Evolutionary conservation across 192 early-diverging fungal genomes (phyloP).

Genomic region (Gryganskiella cystojenkinii): DNA sequence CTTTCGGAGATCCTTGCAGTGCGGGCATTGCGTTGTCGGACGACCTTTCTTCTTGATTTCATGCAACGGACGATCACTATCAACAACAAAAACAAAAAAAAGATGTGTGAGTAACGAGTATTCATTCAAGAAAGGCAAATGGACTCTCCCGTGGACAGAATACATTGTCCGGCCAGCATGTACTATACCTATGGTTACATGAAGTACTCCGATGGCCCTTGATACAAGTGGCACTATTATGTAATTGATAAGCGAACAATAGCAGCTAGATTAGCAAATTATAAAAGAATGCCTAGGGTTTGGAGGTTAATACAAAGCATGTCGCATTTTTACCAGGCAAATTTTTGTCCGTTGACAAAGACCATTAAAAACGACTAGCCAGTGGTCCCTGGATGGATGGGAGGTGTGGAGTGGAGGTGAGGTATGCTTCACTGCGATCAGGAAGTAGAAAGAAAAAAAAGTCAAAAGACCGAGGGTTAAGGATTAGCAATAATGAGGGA

Average conservation of each 20-base stretch:
- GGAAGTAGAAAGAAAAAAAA: too few species aligned
- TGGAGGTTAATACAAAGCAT: neutral
- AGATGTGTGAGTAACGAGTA: neutral
- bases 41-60: slow-evolving; percentile 78
- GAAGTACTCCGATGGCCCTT: slow-evolving; percentile 47
- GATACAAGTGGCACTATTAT: slow-evolving; percentile 44
- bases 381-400: neutral
- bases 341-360: slow-evolving; percentile 45
- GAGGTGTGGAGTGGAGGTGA: too few species aligned
- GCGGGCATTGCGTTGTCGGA: slow-evolving; percentile 72
- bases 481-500: too few species aligned
- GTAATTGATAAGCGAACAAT: too few species aligned
- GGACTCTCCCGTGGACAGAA: too few species aligned
- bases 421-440: neutral
- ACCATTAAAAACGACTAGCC: too few species aligned
- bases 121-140: too few species aligned
- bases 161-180: too few species aligned
- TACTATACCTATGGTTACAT: slow-evolving; percentile 41
- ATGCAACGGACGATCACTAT: slow-evolving; percentile 64
- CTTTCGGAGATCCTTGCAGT: slow-evolving; percentile 72
- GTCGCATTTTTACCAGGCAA: slow-evolving; percentile 21
- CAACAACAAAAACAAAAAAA: neutral
- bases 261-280: too few species aligned
- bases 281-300: too few species aligned
- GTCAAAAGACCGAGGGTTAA: too few species aligned